Evolutionary conservation across 805 yeast species (phyloP).

Genomic region (Candida endomychidarum): DNA sequence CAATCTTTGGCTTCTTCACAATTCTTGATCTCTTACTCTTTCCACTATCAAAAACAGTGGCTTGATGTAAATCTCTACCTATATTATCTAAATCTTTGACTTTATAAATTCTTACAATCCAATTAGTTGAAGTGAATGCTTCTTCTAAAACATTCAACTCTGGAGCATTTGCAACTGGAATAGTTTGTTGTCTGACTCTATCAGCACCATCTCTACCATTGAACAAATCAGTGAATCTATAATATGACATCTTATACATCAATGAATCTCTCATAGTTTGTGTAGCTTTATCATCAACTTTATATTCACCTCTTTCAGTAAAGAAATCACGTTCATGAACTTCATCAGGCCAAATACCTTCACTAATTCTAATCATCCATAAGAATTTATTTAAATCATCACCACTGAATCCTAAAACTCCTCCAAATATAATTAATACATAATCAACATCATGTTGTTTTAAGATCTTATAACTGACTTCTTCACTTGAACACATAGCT

Average conservation of each 20-base stretch:
- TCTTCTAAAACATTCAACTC: slow-evolving; percentile 81
- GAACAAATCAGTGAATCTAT: slow-evolving; percentile 75
- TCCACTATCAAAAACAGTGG: slow-evolving; percentile 50
- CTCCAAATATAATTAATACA: slow-evolving; percentile 91
- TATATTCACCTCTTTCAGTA: slow-evolving; percentile 83
- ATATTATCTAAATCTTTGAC: slow-evolving; percentile 84
- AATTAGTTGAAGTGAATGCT: slow-evolving; percentile 92
- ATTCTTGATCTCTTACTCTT: slow-evolving; percentile 39
- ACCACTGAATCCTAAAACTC: slow-evolving; percentile 88
- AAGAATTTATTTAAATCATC: slow-evolving; percentile 95
- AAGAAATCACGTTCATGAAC: slow-evolving; percentile 82
- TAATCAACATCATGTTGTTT: slow-evolving; percentile 93
- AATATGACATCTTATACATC: slow-evolving; percentile 93
- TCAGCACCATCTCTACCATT: slow-evolving; percentile 65
- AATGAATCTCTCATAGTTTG: slow-evolving; percentile 83
- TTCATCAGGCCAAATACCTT: slow-evolving; percentile 99
- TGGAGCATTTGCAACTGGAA: slow-evolving; percentile 49
- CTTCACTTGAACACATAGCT: slow-evolving; percentile 92
- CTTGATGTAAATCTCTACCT: slow-evolving; percentile 74
- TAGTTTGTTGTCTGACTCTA: slow-evolving; percentile 83
- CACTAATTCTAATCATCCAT: slow-evolving; percentile 99
- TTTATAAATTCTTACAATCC: slow-evolving; percentile 93
- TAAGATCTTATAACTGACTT: slow-evolving; percentile 82
- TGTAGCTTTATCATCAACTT: slow-evolving; percentile 79
- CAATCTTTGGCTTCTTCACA: slow-evolving; percentile 55